Conservation (phyloP, 805 yeast genomes). For the Candida quercuum region DNA sequence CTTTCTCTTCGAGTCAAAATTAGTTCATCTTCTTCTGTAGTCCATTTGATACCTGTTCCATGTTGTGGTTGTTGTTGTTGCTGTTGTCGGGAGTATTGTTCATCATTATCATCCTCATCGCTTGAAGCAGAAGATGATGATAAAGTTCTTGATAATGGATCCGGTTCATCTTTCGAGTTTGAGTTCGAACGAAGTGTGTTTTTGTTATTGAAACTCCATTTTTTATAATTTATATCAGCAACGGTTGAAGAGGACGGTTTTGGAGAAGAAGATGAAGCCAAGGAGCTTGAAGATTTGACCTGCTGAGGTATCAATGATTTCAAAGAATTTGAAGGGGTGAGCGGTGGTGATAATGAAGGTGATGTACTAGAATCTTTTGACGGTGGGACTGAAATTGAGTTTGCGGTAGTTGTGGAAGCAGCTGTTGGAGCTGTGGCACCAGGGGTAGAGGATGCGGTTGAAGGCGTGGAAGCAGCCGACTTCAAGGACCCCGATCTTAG, state of each 20-base stretch:
- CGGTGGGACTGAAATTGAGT: neutral
- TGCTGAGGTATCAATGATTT: slow-evolving; percentile 2
- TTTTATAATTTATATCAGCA: slow-evolving; percentile 4
- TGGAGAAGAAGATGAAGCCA: neutral
- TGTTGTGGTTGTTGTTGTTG: too few relatives aligned
- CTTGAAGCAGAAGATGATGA: neutral
- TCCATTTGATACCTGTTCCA: slow-evolving; percentile 30
- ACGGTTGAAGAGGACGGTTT: slow-evolving; percentile 2
- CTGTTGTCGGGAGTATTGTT: too few relatives aligned
- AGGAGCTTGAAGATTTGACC: slow-evolving; percentile 1
- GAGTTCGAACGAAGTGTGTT: neutral
- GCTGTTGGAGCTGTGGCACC: neutral
- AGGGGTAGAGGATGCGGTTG: slow-evolving; percentile 2
- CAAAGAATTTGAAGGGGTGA: neutral
- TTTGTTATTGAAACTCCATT: slow-evolving; percentile 9
- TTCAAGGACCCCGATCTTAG: slow-evolving; percentile 41
- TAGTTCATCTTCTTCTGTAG: slow-evolving; percentile 66
- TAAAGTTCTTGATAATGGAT: slow-evolving; percentile 8
- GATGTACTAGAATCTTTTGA: neutral
- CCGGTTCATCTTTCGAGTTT: slow-evolving; percentile 2
- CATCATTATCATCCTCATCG: neutral
- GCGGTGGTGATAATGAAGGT: neutral
- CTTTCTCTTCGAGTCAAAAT: slow-evolving; percentile 47
- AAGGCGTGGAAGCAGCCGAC: slow-evolving; percentile 1
- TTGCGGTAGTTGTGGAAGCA: neutral